A percentile compares a stretch with the other conserved stretches of the same genome.
Evolutionary conservation across 108 stramenopile species (phyloP).

Genomic region (Cyclotella atomus): DNA sequence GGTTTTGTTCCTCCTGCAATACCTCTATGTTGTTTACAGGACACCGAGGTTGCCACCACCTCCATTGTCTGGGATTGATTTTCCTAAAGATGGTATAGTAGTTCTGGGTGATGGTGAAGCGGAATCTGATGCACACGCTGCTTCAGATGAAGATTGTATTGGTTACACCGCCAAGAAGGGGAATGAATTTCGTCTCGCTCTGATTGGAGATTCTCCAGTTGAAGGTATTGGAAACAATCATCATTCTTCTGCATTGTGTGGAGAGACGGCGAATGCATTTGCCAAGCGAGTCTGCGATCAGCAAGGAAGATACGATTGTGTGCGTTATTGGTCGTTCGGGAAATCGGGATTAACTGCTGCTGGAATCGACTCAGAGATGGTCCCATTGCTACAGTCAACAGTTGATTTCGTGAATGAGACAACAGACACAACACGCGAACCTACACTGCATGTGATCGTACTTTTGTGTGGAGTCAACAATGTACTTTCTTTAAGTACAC

Average conservation of each 20-base stretch:
- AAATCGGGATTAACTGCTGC: conserved; percentile 34
- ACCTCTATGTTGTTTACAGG: conserved; percentile 11
- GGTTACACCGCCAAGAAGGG: background rate
- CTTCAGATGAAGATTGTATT: background rate
- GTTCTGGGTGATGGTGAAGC: background rate
- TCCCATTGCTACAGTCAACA: conserved; percentile 22
- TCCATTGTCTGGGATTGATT: conserved; percentile 11
- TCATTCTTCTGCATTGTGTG: conserved; percentile 27
- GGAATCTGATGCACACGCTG: background rate
- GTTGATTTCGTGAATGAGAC: background rate
- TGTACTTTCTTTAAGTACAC: conserved; percentile 16
- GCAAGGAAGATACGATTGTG: conserved; percentile 7
- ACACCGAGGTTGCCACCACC: conserved; percentile 35
- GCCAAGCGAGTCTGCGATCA: conserved; percentile 1
- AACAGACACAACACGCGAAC: background rate
- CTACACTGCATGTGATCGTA: conserved; percentile 21
- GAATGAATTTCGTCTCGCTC: conserved; percentile 28
- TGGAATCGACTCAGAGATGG: conserved; percentile 31
- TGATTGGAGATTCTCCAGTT: conserved; percentile 38
- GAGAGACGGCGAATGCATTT: conserved; percentile 28
- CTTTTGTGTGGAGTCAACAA: conserved; percentile 34
- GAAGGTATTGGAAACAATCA: conserved; percentile 34
- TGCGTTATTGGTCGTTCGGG: conserved; percentile 38
- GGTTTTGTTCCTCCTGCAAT: conserved; percentile 14
- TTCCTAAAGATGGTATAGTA: conserved; percentile 18